phyloP scores from a whole-genome alignment of 1,139 yeast genomes.

The Candida smagusa region DNA sequence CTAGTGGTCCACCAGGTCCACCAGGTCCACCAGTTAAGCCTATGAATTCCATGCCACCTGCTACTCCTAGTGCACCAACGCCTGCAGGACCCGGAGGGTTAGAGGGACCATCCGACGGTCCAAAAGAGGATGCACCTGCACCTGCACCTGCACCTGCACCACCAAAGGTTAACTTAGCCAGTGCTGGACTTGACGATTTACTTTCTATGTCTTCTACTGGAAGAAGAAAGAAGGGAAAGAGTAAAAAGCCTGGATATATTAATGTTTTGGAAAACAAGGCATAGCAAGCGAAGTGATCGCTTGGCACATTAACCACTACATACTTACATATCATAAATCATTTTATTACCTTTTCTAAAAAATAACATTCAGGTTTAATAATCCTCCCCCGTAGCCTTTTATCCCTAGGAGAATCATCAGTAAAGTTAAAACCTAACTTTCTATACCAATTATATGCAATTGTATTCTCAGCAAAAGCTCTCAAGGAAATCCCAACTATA shows the following conservation, averaged over 20 bases:
- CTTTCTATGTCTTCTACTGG: constrained; percentile 45
- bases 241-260: constrained; percentile 72
- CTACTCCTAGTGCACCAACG: neutral
- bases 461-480: constrained; percentile 50
- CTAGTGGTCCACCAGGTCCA: constrained; percentile 10
- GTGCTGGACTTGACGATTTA: constrained; percentile 67
- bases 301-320: too few relatives aligned
- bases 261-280: constrained; percentile 56
- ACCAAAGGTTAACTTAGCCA: constrained; percentile 28
- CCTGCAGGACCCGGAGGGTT: neutral
- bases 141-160: constrained; percentile 9
- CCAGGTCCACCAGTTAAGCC: constrained; percentile 7
- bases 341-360: constrained; percentile 13
- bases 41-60: neutral
- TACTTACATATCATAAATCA: too few relatives aligned
- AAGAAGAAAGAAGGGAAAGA: constrained; percentile 56
- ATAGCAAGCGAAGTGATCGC: too few relatives aligned
- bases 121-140: constrained; percentile 8
- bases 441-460: constrained; percentile 44
- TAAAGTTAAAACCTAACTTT: constrained; percentile 32
- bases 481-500: constrained; percentile 37
- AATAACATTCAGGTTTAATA: constrained; percentile 41
- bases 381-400: constrained; percentile 36
- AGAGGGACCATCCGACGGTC: constrained; percentile 8
- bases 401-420: constrained; percentile 45